Base-by-base conservation (phyloP, 148 eudicot species). In the Linanthus parryae region DNA sequence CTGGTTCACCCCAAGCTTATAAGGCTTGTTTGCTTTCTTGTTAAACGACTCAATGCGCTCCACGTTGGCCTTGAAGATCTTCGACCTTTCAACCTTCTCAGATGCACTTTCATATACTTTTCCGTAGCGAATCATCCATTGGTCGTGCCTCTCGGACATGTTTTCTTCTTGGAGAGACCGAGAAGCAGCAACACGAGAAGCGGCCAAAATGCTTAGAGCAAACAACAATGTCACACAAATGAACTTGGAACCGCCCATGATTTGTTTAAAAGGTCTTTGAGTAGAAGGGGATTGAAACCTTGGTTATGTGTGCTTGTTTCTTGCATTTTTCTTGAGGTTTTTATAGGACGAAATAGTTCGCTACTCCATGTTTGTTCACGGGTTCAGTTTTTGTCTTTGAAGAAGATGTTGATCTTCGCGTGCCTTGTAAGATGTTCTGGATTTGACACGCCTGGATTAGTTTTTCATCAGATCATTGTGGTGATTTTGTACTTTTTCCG, bases 81-180 rank as follows among this genome's bases (percentile, higher is more conserved):
- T 42, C n/a, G 62, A 73, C 12, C 94, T 63, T 8, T 0, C 68
- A 0, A 23, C 47, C 67, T 75, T 75, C 70, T 84, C 84, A n/a
- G 23, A 39, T 0, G n/a, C 55, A 20, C 73, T 65, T 37, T 63
- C 64, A 30, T 84, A 84, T 10, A 68, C 62, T 0, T 82, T 78
- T 44, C 84, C 94, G 45, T 80, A 71, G 5, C 19, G 55, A 26
- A 70, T 47, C 78, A 77, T 73, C 86, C 92, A 84, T 20, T 67
- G 63, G 44, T 77, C 75, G 58, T 84, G 92, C 34, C 33, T 70
- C 23, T 55, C 71, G 3, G n/a, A 7, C 76, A 72, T 61, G 51
- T 74, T 46, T 19, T 44, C 35, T 47, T 70, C 69, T 11, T 61
- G 29, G n/a, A 73, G 57, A 47, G 23, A 62, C 14, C 81, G 76